Evolutionary conservation across 305 asterid genomes (phyloP), one percentile per base, ranked within the genome.

Genomic region (Striga hermonthica): DNA sequence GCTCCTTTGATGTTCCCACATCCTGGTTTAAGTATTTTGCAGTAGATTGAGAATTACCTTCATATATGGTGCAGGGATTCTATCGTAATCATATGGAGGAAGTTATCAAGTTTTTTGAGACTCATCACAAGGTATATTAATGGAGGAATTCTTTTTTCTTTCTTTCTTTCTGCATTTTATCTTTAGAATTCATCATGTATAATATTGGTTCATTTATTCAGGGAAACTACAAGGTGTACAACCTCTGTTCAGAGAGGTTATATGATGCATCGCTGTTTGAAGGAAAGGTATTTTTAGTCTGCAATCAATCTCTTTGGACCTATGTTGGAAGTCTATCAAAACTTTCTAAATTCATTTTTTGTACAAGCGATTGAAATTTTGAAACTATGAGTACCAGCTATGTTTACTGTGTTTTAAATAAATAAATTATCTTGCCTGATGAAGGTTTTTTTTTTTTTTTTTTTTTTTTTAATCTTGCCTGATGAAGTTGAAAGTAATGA

Each of bases 41-140:
- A 45, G 34, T 73, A 16, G 65, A 67, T 75, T 53, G 64, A 65
- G 68, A 54, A 15, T 59, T 41, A 43, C 70, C 55, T 66, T 50
- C 72, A 67, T 74, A 62, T 36, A 67, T 73, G 68, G 59, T 78
- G 76, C 87, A 90, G 99, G 91, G 99, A 8, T 78, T 90, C 54
- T 90, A 93, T 66, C 82, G 96, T 69, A 90, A 93, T 81, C 99
- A 90, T 70, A 93, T 93, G 99, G 99, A 93, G 78, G 99, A 93
- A 83, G 97, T 90, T 80, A 90, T 93, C 82, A 90, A 88, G 67
- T 86, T 90, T 77, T 88, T 93, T 77, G 96, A 88, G 83, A 90
- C 95, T 75, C 97, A 93, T 82, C 99, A 84, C 80, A 83, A 86
- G 95, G 97, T 90, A 81, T 60, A 35, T 67, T 48, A 60, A 22